Percentiles rank a stretch among this genome's conserved stretches.
phyloP scores from a whole-genome alignment of 371 early-diverging fungal genomes.

The Lichtheimia ornata region DNA sequence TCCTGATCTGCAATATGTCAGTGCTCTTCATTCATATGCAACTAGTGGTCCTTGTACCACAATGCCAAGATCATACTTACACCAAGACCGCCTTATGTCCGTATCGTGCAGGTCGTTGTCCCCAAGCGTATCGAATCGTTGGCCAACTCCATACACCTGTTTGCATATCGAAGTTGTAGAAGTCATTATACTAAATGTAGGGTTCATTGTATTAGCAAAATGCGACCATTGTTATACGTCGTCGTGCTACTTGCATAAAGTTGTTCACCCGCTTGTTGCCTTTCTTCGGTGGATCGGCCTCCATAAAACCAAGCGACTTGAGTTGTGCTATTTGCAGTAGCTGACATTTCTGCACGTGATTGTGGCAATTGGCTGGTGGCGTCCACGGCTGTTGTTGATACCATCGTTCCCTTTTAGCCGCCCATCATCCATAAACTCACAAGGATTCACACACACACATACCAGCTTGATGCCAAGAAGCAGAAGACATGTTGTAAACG shows the following conservation, averaged over 20 bases:
- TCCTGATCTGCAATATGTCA: background rate
- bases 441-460: background rate
- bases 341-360: constrained; percentile 34
- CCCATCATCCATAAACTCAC: no score
- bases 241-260: constrained; percentile 7
- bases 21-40: no score
- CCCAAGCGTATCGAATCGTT: constrained; percentile 21
- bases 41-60: no score
- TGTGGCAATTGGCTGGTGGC: constrained; percentile 10
- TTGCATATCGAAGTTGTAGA: constrained; percentile 26
- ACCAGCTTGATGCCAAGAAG: constrained; percentile 13
- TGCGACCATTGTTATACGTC: background rate
- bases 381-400: constrained; percentile 4
- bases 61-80: constrained; percentile 20
- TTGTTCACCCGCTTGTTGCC: background rate
- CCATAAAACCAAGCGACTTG: constrained; percentile 42
- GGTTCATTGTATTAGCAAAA: background rate
- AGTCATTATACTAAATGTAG: constrained; percentile 22
- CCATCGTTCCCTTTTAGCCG: background rate
- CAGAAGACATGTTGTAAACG: constrained; percentile 18
- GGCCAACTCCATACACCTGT: constrained; percentile 20
- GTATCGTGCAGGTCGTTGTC: constrained; percentile 28
- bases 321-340: constrained; percentile 21
- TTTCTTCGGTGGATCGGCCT: constrained; percentile 21
- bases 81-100: constrained; percentile 35